Base-by-base conservation (phyloP, 768 basidiomycete genomes). In the Mycena amicta region DNA sequence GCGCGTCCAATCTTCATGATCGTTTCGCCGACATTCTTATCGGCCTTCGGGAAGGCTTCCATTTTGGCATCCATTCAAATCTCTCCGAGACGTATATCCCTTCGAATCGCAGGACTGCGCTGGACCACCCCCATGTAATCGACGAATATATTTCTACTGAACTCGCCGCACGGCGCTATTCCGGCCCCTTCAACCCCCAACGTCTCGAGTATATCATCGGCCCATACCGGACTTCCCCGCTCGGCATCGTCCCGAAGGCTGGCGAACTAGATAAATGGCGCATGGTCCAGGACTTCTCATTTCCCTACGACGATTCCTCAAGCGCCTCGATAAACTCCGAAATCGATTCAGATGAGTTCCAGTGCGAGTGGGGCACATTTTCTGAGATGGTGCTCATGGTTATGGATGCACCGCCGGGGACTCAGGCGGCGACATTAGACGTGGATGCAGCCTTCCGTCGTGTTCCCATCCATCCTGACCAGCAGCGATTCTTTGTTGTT, bases 361-460 rank as follows among this genome's bases (percentile, higher is more conserved):
- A 47, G 2, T 69, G 66, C 54, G 59, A 66, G 2, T 75, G 74
- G 74, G 70, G 73, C 0, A 73, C 72, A 0, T 75, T 74, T 43
- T 56, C 61, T 0, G 59, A 67, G 3, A 66, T 66, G 31, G 66
- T 51, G 15, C 50, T 66, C 0, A 37, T 71, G 1, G 63, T 76
- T 1, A 65, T 68, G 13, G 52, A 66, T 25, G 69, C 73, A 0
- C 78, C 78, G 0, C 60, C 62, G 0, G 74, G 73, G 4, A 62
- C 75, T 0, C 64, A 74, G 52, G 78, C 68, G 0, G 70, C 76
- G 0, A 71, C 75, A 0, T 70, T 75, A 28, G 77, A 80, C 51
- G 70, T 79, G 1, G 69, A 74, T 28, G 59, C 74, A 0, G 75
- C 78, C 6, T 77, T 72, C 53, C 62, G 72, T 3, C 64, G 63